Base-by-base conservation (phyloP, 2,329 filamentous ascomycete species). In the Alternaria gaisen region DNA sequence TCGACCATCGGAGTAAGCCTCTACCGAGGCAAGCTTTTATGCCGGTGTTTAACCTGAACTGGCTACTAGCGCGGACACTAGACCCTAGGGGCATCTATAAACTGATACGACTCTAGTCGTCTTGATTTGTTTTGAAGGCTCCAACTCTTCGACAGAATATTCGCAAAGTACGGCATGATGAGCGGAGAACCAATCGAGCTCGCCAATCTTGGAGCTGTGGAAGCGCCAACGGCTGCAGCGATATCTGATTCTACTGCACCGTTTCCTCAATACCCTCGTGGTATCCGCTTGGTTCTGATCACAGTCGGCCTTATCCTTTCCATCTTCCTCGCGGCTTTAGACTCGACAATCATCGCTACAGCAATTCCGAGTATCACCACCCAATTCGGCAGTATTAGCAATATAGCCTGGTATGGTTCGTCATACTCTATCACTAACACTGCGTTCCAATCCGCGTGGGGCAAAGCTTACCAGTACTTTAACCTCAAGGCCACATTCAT, bases 391-490 rank as follows among this genome's bases (percentile, higher is more conserved):
- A 70, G 68, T 26, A 72, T 80, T 18, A 65, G 63, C 22, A 63
- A 80, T 42, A 73, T 78, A 34, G 70, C 72, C 32, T 79, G 79
- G 77, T 80, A 77, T 52, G 77, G 66, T 9, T 72, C 67, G 10
- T 76, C 80, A 1, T 84, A 82, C 68, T 77, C 82, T 60, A 72
- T 85, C 53, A 82, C 81, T 1, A 70, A 79, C 20, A 77, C 77
- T 8, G 72, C 79, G 2, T 82, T 84, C 53, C 82, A 85, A 56
- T 79, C 82, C 3, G 72, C 78, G 1, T 81, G 80, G 69, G 83
- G 84, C 5, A 81, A 82, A 58, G 71, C 80, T 3, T 85, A 83
- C 67, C 81, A 79, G 22, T 83, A 79, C 63, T 83, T 81, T 58
- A 63, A 71, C 2, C 66, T 80, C 2, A 84, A 83, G 58, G 74